Percentiles rank a stretch among this genome's conserved stretches.
Evolutionary conservation across 164 flowering plant species (phyloP).

Genomic region (Nymphaea colorata): DNA sequence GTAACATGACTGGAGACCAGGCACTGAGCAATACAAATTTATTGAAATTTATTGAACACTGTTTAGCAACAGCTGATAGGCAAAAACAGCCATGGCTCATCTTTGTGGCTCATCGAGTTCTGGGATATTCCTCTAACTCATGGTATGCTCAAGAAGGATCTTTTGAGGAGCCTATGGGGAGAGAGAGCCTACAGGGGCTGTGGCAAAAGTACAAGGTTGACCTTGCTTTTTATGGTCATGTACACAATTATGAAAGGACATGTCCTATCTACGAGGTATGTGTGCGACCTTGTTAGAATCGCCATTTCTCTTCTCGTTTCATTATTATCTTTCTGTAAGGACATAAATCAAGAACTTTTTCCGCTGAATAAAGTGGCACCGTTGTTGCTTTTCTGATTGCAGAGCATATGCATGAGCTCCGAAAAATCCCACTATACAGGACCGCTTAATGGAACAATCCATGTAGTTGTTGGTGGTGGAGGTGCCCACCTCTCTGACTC

Average conservation of each 20-base stretch:
- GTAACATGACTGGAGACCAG: conserved; percentile 94
- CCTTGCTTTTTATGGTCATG: conserved; percentile 80
- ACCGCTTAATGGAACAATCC: conserved; percentile 67
- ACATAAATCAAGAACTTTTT: too few species aligned
- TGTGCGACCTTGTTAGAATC: too few species aligned
- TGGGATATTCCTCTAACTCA: conserved; percentile 68
- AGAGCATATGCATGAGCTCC: conserved; percentile 43
- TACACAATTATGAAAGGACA: conserved; percentile 85
- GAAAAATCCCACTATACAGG: conserved; percentile 48
- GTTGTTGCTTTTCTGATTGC: conserved; percentile 1
- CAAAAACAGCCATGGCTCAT: conserved; percentile 93
- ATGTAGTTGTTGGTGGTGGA: conserved; percentile 75
- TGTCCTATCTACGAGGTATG: conserved; percentile 87
- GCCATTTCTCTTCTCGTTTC: conserved; percentile 1
- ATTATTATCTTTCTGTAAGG: not conserved
- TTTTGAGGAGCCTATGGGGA: conserved; percentile 90
- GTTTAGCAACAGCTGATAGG: conserved; percentile 74
- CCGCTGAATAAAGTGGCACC: too few species aligned
- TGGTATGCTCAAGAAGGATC: conserved; percentile 65
- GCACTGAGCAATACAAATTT: conserved; percentile 75
- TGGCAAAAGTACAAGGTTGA: conserved; percentile 97
- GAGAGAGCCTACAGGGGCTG: conserved; percentile 73
- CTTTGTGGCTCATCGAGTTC: conserved; percentile 85
- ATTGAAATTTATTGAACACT: conserved; percentile 82
- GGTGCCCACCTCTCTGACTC: conserved; percentile 54